A percentile compares a stretch with the other conserved stretches of the same genome.
Evolutionary conservation across 148 eudicot genomes (phyloP).

Genomic region (Silene latifolia): DNA sequence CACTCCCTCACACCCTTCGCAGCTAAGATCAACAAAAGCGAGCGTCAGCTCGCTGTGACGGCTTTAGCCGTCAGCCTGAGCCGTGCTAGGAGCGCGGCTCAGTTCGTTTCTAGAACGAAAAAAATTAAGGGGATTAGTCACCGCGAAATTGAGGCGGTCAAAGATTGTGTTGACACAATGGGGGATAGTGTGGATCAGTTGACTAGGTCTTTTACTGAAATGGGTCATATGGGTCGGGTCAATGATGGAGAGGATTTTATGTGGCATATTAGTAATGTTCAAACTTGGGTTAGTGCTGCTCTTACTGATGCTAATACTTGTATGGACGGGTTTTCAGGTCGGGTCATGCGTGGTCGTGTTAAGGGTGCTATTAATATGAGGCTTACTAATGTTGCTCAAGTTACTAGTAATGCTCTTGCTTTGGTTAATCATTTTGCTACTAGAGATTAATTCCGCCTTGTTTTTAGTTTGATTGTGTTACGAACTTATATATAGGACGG

Average conservation of each 20-base stretch:
- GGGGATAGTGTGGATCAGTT: conserved; percentile 49
- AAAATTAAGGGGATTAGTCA: conserved; percentile 32
- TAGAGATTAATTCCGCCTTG: background rate
- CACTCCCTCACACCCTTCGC: conserved; percentile 45
- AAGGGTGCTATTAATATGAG: conserved; percentile 30
- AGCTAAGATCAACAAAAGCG: conserved; percentile 34
- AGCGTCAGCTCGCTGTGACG: conserved; percentile 42
- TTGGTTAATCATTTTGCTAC: conserved; percentile 46
- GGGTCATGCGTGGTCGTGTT: conserved; percentile 24
- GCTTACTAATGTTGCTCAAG: conserved; percentile 35
- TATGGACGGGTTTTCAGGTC: conserved; percentile 41
- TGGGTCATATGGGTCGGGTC: conserved; percentile 28
- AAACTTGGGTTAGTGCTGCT: conserved; percentile 72
- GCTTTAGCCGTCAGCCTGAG: conserved; percentile 52
- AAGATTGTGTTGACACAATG: conserved; percentile 51
- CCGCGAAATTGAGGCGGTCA: conserved; percentile 45
- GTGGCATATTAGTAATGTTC: conserved; percentile 59
- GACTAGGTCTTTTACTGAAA: conserved; percentile 44
- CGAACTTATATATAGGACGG: background rate
- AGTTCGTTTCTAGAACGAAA: conserved; percentile 30
- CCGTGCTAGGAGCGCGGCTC: conserved; percentile 35
- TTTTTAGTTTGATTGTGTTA: too few species aligned
- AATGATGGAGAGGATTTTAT: conserved; percentile 37
- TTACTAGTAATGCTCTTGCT: conserved; percentile 65
- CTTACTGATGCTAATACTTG: conserved; percentile 53